Evolutionary conservation across 495 filamentous ascomycete species (phyloP), one percentile per base, ranked within the genome.

Genomic region (Talaromyces thailandensis): DNA sequence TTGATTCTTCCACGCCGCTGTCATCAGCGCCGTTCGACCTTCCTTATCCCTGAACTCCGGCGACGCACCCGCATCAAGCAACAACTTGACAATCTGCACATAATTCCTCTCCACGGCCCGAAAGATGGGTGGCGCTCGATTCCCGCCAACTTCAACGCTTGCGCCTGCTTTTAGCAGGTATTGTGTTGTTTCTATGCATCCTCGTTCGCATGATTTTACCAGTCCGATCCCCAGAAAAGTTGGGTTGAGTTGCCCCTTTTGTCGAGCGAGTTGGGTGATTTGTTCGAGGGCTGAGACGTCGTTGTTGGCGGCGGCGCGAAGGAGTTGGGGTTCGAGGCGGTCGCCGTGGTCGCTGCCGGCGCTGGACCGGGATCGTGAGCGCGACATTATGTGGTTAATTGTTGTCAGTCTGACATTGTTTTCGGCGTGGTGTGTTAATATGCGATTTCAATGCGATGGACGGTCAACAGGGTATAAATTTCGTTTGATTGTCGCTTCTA

Each of bases 1-100:
- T 64, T 82, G 76, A 21, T 82, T 83, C 65, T 77, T 79, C 74
- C 79, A 78, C 21, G 83, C 82, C n/a, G 85, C 84, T 2, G 76
- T 79, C 76, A 86, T 86, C 40, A 88, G 65, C 35, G 78, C 80
- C 32, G 82, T 85, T 28, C 79, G 73, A 1, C 80, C 81, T 55
- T 80, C 71, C 40, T 78, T 80, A 64, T 82, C 79, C 2, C 64
- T 52, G 14, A 65, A 69, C 55, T 83, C 74, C 0, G 75, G 65
- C 45, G 71, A 68, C 1, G 76, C 79, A 23, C 77, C 75, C 45
- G 73, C 63, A 29, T 79, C 75, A 7, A 83, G 73, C 24, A 83
- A 66, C 31, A 82, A 56, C 57, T 72, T 67, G 18, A 78, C 79
- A 29, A 81, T 77, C 29, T 70, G 68, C 35, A 77, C 70, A 62